Conservation (phyloP, 176 grass and related monocot species). For the Chloris gayana region DNA sequence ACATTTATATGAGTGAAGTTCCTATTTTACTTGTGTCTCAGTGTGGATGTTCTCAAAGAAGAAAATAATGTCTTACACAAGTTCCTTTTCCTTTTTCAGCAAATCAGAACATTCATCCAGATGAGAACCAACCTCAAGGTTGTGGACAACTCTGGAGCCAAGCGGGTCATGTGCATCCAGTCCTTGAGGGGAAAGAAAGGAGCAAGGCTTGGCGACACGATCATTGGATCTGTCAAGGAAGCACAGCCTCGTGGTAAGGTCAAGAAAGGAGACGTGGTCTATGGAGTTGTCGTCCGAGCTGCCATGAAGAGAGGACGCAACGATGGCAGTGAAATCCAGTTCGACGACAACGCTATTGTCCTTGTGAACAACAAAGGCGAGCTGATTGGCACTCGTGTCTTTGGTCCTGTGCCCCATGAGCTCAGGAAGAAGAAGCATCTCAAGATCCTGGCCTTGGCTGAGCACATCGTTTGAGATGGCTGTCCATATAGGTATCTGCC, state of each 20-base stretch:
- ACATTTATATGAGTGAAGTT: not conserved
- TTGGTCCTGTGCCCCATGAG: slow-evolving; percentile 78
- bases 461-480: slow-evolving; percentile 78
- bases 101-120: slow-evolving; percentile 99
- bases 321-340: slow-evolving; percentile 86
- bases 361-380: slow-evolving; percentile 96
- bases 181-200: slow-evolving; percentile 77
- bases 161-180: slow-evolving; percentile 96
- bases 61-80: not conserved
- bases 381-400: slow-evolving; percentile 84
- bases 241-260: slow-evolving; percentile 92
- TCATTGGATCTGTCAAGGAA: slow-evolving; percentile 93
- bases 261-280: slow-evolving; percentile 99
- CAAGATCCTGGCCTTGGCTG: slow-evolving; percentile 88
- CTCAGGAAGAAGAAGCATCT: slow-evolving; percentile 96
- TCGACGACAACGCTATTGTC: slow-evolving; percentile 86
- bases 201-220: slow-evolving; percentile 80
- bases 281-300: slow-evolving; percentile 89
- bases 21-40: not conserved
- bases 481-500: not conserved
- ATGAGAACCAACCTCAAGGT: slow-evolving; percentile 99
- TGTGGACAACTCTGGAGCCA: slow-evolving; percentile 96
- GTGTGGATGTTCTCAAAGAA: not conserved
- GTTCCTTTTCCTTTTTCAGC: slow-evolving; percentile 51
- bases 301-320: slow-evolving; percentile 84